Conservation (phyloP, 2,329 filamentous ascomycete species). For the Juglanconis juglandina region DNA sequence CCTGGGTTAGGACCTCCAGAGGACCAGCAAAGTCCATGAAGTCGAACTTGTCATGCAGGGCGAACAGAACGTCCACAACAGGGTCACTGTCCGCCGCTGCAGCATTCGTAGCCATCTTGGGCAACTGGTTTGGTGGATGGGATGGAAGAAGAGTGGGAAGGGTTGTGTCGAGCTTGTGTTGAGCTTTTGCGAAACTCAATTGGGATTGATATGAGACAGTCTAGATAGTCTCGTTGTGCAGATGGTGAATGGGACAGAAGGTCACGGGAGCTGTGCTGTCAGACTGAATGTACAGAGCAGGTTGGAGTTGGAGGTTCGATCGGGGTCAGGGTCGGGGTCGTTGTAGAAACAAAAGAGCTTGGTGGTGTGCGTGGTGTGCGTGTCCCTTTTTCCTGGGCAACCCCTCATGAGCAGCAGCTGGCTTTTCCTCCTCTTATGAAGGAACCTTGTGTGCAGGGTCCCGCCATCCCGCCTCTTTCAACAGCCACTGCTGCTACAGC, state of each 20-base stretch:
- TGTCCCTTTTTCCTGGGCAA: too few species aligned
- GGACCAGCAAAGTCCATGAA: slow-evolving; percentile 57
- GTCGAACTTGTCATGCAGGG: slow-evolving; percentile 58
- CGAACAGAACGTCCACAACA: slow-evolving; percentile 55
- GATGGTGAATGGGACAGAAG: background rate
- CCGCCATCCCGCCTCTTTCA: background rate
- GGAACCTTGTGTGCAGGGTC: too few species aligned
- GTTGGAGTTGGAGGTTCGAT: background rate
- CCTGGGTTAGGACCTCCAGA: slow-evolving; percentile 47
- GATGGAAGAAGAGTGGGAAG: background rate
- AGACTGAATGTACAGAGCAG: background rate
- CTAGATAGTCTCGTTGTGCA: slow-evolving; percentile 4
- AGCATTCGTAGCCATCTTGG: slow-evolving; percentile 57
- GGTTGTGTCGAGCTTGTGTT: background rate
- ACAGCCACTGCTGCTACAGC: slow-evolving; percentile 4
- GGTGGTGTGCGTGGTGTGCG: slow-evolving; percentile 3
- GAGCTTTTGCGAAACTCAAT: slow-evolving; percentile 9
- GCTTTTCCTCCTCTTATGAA: too few species aligned
- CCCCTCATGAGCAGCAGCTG: too few species aligned
- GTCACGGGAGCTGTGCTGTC: background rate
- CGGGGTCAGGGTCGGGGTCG: background rate
- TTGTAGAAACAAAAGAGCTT: background rate
- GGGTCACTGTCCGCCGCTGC: slow-evolving; percentile 55
- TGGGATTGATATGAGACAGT: slow-evolving; percentile 10
- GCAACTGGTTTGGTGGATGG: slow-evolving; percentile 25